These are phyloP conservation scores for Pseudohyphozyma bogoriensis DNA, from an alignment of 768 basidiomycete species.

Conservation along the genomic window DNA sequence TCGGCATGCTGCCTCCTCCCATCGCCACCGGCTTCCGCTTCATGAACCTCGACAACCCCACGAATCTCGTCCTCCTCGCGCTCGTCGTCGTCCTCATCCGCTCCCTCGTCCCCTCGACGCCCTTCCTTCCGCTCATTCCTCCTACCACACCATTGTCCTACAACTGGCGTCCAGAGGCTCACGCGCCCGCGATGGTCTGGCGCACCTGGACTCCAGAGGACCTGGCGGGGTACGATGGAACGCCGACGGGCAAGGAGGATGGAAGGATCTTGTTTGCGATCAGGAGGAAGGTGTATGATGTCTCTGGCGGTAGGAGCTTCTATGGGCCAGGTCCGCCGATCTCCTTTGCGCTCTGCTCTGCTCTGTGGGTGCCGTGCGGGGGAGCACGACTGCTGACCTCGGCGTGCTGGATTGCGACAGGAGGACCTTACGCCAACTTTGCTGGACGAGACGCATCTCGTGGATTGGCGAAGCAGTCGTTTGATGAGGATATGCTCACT, in stretches of 20 bases:
- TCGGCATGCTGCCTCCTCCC: no score
- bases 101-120: conserved; percentile 62
- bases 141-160: conserved; percentile 57
- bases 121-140: conserved; percentile 8
- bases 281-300: conserved; percentile 81
- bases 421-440: conserved; percentile 95
- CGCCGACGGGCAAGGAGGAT: conserved; percentile 49
- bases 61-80: conserved; percentile 66
- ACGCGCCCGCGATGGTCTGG: conserved; percentile 67
- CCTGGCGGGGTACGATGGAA: conserved; percentile 27
- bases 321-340: conserved; percentile 75
- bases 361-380: background rate
- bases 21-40: no score
- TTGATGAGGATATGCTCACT: conserved; percentile 69
- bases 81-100: conserved; percentile 71
- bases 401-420: conserved; percentile 40
- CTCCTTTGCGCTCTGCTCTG: no score
- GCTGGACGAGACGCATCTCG: conserved; percentile 91
- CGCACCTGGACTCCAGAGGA: conserved; percentile 70
- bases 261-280: conserved; percentile 78
- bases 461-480: conserved; percentile 60
- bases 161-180: conserved; percentile 80
- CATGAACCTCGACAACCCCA: conserved; percentile 51
- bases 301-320: conserved; percentile 76
- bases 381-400: background rate